phyloP scores from a whole-genome alignment of 192 early-diverging fungal genomes.

The Linnemannia zychae region DNA sequence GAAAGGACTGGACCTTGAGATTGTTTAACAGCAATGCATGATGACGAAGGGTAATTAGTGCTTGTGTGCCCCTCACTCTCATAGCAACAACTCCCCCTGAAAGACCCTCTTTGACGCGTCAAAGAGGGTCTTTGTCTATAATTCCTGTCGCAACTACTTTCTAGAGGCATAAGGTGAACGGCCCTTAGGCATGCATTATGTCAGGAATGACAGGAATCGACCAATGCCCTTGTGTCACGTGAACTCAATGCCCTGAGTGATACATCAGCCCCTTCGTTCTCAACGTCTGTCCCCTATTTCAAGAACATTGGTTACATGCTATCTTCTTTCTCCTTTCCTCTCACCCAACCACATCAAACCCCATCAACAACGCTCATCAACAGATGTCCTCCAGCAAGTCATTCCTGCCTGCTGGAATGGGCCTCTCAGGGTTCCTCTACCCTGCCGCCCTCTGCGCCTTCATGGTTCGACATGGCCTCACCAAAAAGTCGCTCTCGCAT shows the following conservation, averaged over 20 bases:
- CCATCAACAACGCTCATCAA: background rate
- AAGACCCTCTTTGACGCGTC: background rate
- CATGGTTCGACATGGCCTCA: constrained; percentile 69
- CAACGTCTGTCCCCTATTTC: background rate
- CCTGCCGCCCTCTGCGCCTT: constrained; percentile 63
- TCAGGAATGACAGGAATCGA: too few relatives aligned
- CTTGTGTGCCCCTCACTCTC: background rate
- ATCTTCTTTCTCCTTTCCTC: background rate
- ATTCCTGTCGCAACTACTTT: background rate
- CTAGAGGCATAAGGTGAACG: background rate
- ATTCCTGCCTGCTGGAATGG: constrained; percentile 26
- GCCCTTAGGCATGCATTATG: background rate
- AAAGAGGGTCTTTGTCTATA: background rate
- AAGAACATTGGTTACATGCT: background rate
- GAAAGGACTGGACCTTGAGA: background rate
- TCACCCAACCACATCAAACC: background rate
- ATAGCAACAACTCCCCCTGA: background rate
- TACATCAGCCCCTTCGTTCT: background rate
- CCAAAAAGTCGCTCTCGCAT: constrained; percentile 76
- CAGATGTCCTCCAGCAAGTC: constrained; percentile 22
- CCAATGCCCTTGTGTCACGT: too few relatives aligned
- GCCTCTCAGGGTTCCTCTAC: constrained; percentile 46
- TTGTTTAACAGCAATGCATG: background rate
- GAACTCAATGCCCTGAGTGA: too few relatives aligned
- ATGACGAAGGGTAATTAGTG: background rate